These are phyloP conservation scores for Penicillium sumatraense DNA, from an alignment of 2,329 filamentous ascomycete genomes.

Conservation along the genomic window DNA sequence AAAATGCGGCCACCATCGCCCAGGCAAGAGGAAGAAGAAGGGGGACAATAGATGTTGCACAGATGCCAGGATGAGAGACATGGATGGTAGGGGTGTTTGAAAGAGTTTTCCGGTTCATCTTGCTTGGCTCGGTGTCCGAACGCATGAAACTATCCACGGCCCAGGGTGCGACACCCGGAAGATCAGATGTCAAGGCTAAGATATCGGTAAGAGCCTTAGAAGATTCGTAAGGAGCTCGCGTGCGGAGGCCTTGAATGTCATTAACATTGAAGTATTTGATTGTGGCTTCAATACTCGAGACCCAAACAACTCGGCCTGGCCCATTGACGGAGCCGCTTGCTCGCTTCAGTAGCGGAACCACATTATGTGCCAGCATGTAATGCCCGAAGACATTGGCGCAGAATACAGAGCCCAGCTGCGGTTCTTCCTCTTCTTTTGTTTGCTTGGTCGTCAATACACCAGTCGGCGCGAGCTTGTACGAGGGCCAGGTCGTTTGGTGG, in stretches of 20 bases:
- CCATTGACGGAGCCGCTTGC: conserved; percentile 42
- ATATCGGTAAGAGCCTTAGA: conserved; percentile 87
- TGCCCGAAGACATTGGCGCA: conserved; percentile 94
- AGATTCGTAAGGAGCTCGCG: conserved; percentile 74
- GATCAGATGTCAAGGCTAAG: conserved; percentile 71
- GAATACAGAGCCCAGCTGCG: conserved; percentile 78
- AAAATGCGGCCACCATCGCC: conserved; percentile 70
- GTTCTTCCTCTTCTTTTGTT: conserved; percentile 49
- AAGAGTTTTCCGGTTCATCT: conserved; percentile 6
- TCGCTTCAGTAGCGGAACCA: conserved; percentile 73
- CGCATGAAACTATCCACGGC: conserved; percentile 57
- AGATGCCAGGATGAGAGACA: conserved; percentile 83
- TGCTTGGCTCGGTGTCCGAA: conserved; percentile 23
- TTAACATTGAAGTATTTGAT: conserved; percentile 61
- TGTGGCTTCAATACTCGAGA: conserved; percentile 77
- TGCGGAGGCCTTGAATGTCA: conserved; percentile 76
- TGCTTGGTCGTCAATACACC: conserved; percentile 62
- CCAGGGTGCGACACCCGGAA: conserved; percentile 66
- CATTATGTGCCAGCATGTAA: conserved; percentile 82
- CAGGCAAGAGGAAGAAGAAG: conserved; percentile 71
- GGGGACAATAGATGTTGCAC: conserved; percentile 79
- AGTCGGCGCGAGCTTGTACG: conserved; percentile 69
- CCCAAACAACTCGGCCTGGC: conserved; percentile 78
- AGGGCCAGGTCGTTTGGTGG: conserved; percentile 74
- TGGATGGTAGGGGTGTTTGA: conserved; percentile 63